Base-by-base conservation (phyloP, 1,284 basidiomycete genomes). In the Cutaneotrichosporon spelunceum region DNA sequence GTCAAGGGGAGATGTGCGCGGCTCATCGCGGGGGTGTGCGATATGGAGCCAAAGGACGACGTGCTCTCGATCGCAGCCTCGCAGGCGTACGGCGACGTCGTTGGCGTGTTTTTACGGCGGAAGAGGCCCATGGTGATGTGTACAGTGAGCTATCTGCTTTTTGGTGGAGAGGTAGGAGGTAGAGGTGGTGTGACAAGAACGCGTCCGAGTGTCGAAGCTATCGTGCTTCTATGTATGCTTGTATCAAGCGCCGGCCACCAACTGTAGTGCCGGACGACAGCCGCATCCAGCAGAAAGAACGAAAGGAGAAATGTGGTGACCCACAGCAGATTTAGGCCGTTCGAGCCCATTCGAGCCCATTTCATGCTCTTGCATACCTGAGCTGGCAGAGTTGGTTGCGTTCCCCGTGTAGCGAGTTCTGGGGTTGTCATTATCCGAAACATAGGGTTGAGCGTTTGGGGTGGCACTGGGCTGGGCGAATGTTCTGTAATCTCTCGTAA, bases 11-110 rank as follows among this genome's bases (percentile, higher is more conserved):
- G 48, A 27, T 50, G 19, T 13, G 26, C 26, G 14, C 48, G 48
- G 13, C 24, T 27, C 19, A 29, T 16, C 4, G 13, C 48, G 8
- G 48, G 48, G 16, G 48, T 50, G 27, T 27, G 26, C 5, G 27
- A n/a, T 26, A 50, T 50, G 3, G 48, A 50, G 8, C 48, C 48
- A 19, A 50, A 50, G 27, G 48, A 50, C 16, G 48, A 50, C 19
- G 48, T 50, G 13, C 24, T 27, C 26, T 50, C 48, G 11, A 50
- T 50, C 16, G 48, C 48, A 6, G 24, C 26, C 27, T 50, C 48
- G 26, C 26, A 27, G 19, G 27, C 27, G 27, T 50, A 50, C 7
- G 48, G 48, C 48, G 48, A 49, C 23, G 19, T 48, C 3, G 47
- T 6, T 24, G 47, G 11, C 11, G 24, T 9, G 24, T 30, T 30